Percentiles rank a stretch among this genome's conserved stretches.
Conservation (phyloP, 495 filamentous ascomycete species). For the Neurospora sp. region DNA sequence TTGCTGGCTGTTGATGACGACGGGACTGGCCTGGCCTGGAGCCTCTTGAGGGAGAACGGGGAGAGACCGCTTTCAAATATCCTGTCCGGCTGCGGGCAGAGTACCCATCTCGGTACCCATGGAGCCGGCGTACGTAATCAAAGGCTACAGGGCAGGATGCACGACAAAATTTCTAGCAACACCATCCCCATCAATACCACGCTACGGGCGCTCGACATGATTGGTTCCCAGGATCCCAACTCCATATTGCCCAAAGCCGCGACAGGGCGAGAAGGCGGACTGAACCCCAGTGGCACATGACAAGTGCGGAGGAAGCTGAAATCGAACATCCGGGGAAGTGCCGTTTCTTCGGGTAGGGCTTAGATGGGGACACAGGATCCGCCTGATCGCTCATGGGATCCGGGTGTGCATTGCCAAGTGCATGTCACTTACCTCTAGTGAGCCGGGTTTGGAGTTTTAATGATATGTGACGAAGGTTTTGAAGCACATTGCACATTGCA, state of each 20-base stretch:
- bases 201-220: not conserved
- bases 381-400: not conserved
- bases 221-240: slow-evolving; percentile 6
- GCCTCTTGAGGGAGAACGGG: not conserved
- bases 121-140: not conserved
- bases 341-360: slow-evolving; percentile 5
- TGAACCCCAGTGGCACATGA: slow-evolving; percentile 9
- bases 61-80: not conserved
- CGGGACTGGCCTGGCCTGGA: not conserved
- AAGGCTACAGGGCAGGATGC: not conserved
- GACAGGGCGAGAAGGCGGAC: slow-evolving; percentile 10
- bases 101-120: not conserved
- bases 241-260: slow-evolving; percentile 9
- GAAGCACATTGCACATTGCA: not conserved
- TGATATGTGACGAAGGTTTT: not conserved
- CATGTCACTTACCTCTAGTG: not conserved
- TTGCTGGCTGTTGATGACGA: not conserved
- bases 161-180: slow-evolving; percentile 2
- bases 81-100: not conserved
- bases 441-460: not conserved
- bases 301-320: slow-evolving; percentile 10
- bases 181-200: slow-evolving; percentile 9
- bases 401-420: not conserved
- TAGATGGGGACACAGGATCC: not conserved
- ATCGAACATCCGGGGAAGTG: slow-evolving; percentile 12